Percentiles rank a stretch among this genome's conserved stretches.
Evolutionary conservation across 2,329 filamentous ascomycete species (phyloP).

Genomic region (Cordyceps tenuipes): DNA sequence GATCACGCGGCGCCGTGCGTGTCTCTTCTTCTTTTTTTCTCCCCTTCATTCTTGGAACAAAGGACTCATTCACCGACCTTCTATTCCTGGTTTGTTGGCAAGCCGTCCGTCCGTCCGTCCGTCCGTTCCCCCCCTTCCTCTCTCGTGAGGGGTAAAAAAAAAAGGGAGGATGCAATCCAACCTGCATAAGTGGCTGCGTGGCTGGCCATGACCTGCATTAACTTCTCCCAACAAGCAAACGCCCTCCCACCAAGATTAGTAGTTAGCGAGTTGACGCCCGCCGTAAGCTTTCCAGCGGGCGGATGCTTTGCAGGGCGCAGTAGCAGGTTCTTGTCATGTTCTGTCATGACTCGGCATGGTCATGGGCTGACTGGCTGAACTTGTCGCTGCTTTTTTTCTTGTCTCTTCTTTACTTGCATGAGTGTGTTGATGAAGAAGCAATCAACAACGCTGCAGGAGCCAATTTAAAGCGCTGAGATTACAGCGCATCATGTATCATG

Average conservation of each 20-base stretch:
- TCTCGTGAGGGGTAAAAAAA: not conserved
- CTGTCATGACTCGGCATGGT: not conserved
- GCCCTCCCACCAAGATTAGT: too few relatives aligned
- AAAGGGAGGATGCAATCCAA: not conserved
- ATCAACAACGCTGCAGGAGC: not conserved
- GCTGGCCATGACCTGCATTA: slow-evolving; percentile 7
- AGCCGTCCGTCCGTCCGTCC: not conserved
- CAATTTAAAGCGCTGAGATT: not conserved
- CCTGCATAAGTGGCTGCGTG: not conserved
- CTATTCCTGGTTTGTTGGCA: not conserved
- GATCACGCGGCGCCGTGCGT: not conserved
- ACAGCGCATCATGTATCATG: not conserved
- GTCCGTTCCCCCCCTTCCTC: not conserved
- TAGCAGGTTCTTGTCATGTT: too few relatives aligned
- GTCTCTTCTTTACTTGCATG: too few relatives aligned
- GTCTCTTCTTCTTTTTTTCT: not conserved
- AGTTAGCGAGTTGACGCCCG: not conserved
- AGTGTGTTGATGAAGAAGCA: not conserved
- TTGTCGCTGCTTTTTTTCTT: too few relatives aligned
- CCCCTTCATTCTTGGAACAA: not conserved
- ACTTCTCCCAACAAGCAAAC: too few relatives aligned
- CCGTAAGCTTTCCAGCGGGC: too few relatives aligned
- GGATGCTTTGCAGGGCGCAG: not conserved
- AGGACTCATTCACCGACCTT: not conserved
- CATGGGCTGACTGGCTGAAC: not conserved